A percentile compares a stretch with the other conserved stretches of the same genome.
These are phyloP conservation scores for Barnettozyma vustinii DNA, from an alignment of 805 yeast genomes.

Conservation along the genomic window DNA sequence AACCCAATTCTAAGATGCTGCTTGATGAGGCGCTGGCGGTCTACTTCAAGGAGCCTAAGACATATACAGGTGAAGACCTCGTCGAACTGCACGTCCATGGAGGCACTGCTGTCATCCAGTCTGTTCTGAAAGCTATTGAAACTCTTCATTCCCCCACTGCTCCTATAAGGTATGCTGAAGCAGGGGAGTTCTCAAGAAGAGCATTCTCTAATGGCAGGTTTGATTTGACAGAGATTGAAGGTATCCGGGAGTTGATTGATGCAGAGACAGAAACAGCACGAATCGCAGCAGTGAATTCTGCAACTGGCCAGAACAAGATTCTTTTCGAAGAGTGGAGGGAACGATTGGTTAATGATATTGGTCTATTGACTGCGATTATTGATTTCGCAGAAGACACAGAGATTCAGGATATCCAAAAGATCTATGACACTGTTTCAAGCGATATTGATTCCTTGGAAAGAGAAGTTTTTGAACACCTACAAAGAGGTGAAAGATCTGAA, in stretches of 20 bases:
- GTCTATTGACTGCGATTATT: slow-evolving; percentile 78
- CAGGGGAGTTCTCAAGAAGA: slow-evolving; percentile 86
- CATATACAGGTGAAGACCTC: slow-evolving; percentile 91
- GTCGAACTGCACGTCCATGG: slow-evolving; percentile 93
- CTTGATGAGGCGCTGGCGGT: slow-evolving; percentile 76
- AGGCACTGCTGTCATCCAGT: slow-evolving; percentile 75
- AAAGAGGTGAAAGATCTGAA: slow-evolving; percentile 50
- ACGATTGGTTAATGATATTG: slow-evolving; percentile 57
- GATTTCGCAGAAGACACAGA: slow-evolving; percentile 96
- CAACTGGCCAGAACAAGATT: slow-evolving; percentile 59
- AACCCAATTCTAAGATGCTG: slow-evolving; percentile 34
- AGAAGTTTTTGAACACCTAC: slow-evolving; percentile 39
- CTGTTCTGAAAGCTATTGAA: slow-evolving; percentile 61
- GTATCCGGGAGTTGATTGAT: slow-evolving; percentile 80
- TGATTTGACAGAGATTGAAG: slow-evolving; percentile 88
- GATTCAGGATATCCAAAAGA: slow-evolving; percentile 52
- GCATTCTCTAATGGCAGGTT: slow-evolving; percentile 81
- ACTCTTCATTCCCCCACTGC: slow-evolving; percentile 40
- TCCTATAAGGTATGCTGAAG: slow-evolving; percentile 75
- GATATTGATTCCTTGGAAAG: slow-evolving; percentile 36
- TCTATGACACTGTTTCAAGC: slow-evolving; percentile 45
- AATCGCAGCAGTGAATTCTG: slow-evolving; percentile 62
- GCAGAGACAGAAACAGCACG: slow-evolving; percentile 93
- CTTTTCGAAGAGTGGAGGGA: slow-evolving; percentile 64
- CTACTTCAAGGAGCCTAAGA: slow-evolving; percentile 63